These are phyloP conservation scores for sorghum (Sorghum bicolor) DNA, from an alignment of 176 grass and related monocot genomes.

Conservation along the genomic window DNA sequence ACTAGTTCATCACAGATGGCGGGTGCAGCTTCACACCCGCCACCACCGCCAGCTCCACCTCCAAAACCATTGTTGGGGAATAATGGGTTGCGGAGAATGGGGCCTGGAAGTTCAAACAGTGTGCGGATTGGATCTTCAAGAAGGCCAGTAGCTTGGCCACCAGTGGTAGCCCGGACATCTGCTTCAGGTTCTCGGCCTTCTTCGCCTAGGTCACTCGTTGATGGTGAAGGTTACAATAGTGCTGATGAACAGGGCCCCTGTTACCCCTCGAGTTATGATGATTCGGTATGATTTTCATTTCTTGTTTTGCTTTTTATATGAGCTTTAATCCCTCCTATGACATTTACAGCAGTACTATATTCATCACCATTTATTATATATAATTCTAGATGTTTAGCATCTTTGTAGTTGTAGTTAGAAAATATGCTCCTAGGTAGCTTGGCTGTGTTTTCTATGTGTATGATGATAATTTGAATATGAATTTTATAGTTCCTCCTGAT, in stretches of 20 bases:
- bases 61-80: constrained; percentile 55
- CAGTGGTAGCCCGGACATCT: constrained; percentile 50
- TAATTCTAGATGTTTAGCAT: background rate
- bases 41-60: constrained; percentile 76
- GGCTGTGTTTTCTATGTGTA: background rate
- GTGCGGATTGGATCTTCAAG: constrained; percentile 78
- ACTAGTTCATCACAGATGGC: constrained; percentile 47
- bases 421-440: background rate
- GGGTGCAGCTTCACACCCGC: constrained; percentile 50
- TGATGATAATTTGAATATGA: constrained; percentile 13
- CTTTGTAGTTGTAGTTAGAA: constrained; percentile 15
- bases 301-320: constrained; percentile 18
- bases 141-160: constrained; percentile 72
- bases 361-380: background rate
- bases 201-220: constrained; percentile 81
- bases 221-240: constrained; percentile 97
- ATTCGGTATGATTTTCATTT: constrained; percentile 65
- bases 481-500: background rate
- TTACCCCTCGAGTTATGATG: constrained; percentile 64
- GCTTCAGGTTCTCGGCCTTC: constrained; percentile 78
- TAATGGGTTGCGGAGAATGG: constrained; percentile 58
- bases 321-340: constrained; percentile 5
- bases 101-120: constrained; percentile 52
- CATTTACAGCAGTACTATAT: background rate
- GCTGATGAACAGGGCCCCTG: constrained; percentile 90